These are phyloP conservation scores for Talaromyces wortmannii DNA, from an alignment of 495 filamentous ascomycete species.

Conservation along the genomic window DNA sequence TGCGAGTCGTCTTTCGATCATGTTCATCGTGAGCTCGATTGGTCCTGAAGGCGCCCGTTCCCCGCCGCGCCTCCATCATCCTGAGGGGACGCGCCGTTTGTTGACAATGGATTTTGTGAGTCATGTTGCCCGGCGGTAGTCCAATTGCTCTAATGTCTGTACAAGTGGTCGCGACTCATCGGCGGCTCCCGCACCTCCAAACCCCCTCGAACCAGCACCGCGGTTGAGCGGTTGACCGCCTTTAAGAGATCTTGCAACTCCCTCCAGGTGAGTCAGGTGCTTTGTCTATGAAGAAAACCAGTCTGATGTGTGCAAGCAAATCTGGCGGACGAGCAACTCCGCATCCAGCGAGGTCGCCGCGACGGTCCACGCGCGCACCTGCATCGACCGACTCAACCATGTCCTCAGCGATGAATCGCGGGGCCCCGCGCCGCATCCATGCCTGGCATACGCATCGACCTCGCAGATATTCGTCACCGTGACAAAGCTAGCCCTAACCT, in stretches of 20 bases:
- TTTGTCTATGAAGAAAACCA: background rate
- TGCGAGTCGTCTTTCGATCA: background rate
- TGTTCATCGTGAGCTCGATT: background rate
- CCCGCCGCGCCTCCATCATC: background rate
- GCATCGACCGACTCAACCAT: constrained; percentile 62
- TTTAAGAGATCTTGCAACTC: constrained; percentile 87
- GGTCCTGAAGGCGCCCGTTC: background rate
- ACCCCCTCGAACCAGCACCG: constrained; percentile 61
- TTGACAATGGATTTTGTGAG: constrained; percentile 34
- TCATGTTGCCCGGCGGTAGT: background rate
- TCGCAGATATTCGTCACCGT: constrained; percentile 84
- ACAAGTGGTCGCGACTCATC: constrained; percentile 83
- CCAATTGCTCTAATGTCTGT: constrained; percentile 8
- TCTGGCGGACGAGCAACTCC: constrained; percentile 63
- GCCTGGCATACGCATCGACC: constrained; percentile 72
- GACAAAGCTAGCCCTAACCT: constrained; percentile 73
- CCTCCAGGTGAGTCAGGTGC: constrained; percentile 55
- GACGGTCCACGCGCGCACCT: constrained; percentile 41
- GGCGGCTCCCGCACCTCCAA: constrained; percentile 66
- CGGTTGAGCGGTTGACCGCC: constrained; percentile 76
- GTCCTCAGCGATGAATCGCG: constrained; percentile 86
- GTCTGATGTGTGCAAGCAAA: constrained; percentile 46
- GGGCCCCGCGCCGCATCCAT: constrained; percentile 79
- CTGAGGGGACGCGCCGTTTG: background rate
- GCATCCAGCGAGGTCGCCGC: constrained; percentile 42